These are phyloP conservation scores for Chenopodium berlandieri DNA, from an alignment of 148 eudicot species.

Conservation along the genomic window DNA sequence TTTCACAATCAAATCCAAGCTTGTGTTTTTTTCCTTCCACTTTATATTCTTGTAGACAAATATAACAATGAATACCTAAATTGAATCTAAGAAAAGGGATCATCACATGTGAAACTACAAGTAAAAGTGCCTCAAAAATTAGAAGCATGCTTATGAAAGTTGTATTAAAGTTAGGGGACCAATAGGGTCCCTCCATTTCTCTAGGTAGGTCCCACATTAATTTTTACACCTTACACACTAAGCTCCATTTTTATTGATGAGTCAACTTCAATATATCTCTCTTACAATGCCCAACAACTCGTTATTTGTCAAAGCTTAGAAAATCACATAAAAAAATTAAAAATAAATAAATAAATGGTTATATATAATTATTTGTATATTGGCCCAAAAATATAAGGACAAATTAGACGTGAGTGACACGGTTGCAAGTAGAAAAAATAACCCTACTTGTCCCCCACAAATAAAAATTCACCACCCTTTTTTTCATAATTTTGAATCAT, in stretches of 20 bases:
- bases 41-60: neutral
- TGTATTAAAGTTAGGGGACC: slow-evolving; percentile 55
- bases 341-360: too few species aligned
- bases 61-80: slow-evolving; percentile 20
- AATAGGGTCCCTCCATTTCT: slow-evolving; percentile 38
- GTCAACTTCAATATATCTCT: slow-evolving; percentile 51
- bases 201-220: neutral
- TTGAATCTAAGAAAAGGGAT: slow-evolving; percentile 18
- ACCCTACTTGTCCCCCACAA: slow-evolving; percentile 24
- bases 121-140: slow-evolving; percentile 41
- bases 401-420: slow-evolving; percentile 34
- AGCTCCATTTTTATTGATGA: slow-evolving; percentile 47
- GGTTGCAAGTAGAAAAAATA: slow-evolving; percentile 43
- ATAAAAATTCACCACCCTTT: neutral
- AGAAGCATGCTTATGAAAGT: slow-evolving; percentile 42
- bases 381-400: slow-evolving; percentile 28
- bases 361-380: neutral
- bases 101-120: slow-evolving; percentile 37
- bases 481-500: neutral
- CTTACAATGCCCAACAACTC: slow-evolving; percentile 21
- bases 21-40: neutral
- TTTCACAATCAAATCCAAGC: neutral
- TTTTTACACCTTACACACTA: neutral
- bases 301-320: slow-evolving; percentile 30
- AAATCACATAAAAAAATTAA: neutral